A percentile compares a stretch with the other conserved stretches of the same genome.
These are phyloP conservation scores for Acanthamoeba divionensis DNA, from an alignment of 208 protist genomes.

Conservation along the genomic window DNA sequence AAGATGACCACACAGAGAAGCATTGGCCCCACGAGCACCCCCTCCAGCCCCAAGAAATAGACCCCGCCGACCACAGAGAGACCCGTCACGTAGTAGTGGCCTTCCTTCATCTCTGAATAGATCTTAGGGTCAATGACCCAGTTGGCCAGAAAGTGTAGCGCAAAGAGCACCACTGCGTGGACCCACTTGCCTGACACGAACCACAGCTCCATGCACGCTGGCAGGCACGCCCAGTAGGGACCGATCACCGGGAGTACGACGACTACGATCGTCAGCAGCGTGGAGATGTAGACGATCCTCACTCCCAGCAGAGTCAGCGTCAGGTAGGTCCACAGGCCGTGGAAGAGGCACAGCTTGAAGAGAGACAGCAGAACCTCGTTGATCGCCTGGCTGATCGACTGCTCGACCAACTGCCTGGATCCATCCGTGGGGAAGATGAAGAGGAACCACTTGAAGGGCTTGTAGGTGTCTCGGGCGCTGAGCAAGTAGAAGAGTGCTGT, in stretches of 20 bases:
- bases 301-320: slow-evolving; percentile 27
- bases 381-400: slow-evolving; percentile 33
- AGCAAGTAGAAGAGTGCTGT: slow-evolving; percentile 22
- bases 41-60: slow-evolving; percentile 29
- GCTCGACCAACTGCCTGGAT: neutral
- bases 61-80: slow-evolving; percentile 12
- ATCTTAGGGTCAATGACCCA: slow-evolving; percentile 35
- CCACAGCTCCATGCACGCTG: slow-evolving; percentile 32
- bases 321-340: slow-evolving; percentile 4
- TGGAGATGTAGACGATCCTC: slow-evolving; percentile 38
- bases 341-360: slow-evolving; percentile 15
- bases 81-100: slow-evolving; percentile 29
- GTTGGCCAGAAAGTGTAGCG: neutral
- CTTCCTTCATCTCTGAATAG: neutral
- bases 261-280: neutral
- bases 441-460: slow-evolving; percentile 46
- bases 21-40: neutral
- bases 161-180: slow-evolving; percentile 24
- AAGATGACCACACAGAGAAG: neutral
- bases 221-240: neutral
- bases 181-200: neutral
- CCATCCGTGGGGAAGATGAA: slow-evolving; percentile 41
- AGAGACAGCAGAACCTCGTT: slow-evolving; percentile 29
- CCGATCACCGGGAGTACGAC: slow-evolving; percentile 28
- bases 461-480: neutral